Evolutionary conservation across 768 basidiomycete species (phyloP).

Genomic region (Amylocystis lapponica): DNA sequence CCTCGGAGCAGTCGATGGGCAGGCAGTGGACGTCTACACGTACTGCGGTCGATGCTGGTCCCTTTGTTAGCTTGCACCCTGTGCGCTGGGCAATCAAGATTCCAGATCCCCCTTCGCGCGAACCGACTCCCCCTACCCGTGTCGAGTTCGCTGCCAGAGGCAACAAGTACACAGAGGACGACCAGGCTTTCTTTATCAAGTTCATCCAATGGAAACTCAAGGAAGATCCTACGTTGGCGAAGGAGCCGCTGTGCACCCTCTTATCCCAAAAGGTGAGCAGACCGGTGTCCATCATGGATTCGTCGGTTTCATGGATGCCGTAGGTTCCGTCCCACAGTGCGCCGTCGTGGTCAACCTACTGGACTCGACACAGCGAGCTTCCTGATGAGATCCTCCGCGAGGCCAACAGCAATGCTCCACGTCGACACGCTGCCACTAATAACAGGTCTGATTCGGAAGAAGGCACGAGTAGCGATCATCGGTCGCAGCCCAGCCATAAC

Average conservation of each 20-base stretch:
- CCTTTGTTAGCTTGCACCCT: too few relatives aligned
- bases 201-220: slow-evolving; percentile 60
- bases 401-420: neutral
- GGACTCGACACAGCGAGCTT: slow-evolving; percentile 59
- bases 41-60: too few relatives aligned
- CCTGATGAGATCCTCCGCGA: slow-evolving; percentile 50
- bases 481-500: neutral
- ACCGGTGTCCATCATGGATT: neutral
- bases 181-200: slow-evolving; percentile 60
- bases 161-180: slow-evolving; percentile 61
- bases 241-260: slow-evolving; percentile 47
- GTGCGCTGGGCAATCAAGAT: too few relatives aligned
- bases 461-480: neutral
- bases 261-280: slow-evolving; percentile 52
- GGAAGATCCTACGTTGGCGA: slow-evolving; percentile 44
- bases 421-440: too few relatives aligned
- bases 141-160: slow-evolving; percentile 43
- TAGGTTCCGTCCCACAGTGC: slow-evolving; percentile 63
- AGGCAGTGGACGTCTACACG: too few relatives aligned
- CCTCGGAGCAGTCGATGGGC: too few relatives aligned
- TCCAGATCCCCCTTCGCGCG: slow-evolving; percentile 59
- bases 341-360: slow-evolving; percentile 64
- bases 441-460: neutral
- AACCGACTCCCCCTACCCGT: slow-evolving; percentile 59
- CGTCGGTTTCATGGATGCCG: neutral